phyloP scores from a whole-genome alignment of 768 basidiomycete species.

The Russula brevipes region DNA sequence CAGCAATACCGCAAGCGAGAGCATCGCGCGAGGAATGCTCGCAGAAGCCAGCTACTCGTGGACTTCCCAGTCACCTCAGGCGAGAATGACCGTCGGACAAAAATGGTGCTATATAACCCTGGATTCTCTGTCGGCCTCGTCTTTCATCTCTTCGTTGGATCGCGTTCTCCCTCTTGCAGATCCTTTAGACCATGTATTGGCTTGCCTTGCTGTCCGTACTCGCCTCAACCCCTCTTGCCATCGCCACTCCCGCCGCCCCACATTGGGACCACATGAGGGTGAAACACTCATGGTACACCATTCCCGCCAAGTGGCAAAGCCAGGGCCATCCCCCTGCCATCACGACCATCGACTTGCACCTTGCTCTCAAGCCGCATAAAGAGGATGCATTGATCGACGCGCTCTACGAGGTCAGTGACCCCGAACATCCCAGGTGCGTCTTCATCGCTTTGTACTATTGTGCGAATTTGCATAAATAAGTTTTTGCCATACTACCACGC shows the following conservation, averaged over 20 bases:
- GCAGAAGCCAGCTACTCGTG: too few species aligned
- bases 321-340: conserved; percentile 6
- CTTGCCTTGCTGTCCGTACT: conserved; percentile 7
- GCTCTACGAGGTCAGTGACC: conserved; percentile 23
- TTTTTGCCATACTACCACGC: background rate
- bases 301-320: conserved; percentile 13
- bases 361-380: conserved; percentile 21
- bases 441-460: too few species aligned
- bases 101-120: too few species aligned
- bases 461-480: background rate
- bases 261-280: conserved; percentile 20
- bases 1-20: too few species aligned
- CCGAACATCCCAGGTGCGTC: conserved; percentile 12
- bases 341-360: conserved; percentile 20
- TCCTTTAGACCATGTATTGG: conserved; percentile 1
- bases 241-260: background rate
- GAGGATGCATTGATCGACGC: conserved; percentile 18
- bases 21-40: too few species aligned
- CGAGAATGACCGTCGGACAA: too few species aligned
- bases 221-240: background rate
- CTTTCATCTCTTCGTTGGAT: too few species aligned
- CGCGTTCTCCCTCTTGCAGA: too few species aligned
- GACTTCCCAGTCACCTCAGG: too few species aligned
- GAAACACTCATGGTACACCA: conserved; percentile 18
- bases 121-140: too few species aligned